phyloP scores from a whole-genome alignment of 2,329 filamentous ascomycete species.

The Xylaria sp. region DNA sequence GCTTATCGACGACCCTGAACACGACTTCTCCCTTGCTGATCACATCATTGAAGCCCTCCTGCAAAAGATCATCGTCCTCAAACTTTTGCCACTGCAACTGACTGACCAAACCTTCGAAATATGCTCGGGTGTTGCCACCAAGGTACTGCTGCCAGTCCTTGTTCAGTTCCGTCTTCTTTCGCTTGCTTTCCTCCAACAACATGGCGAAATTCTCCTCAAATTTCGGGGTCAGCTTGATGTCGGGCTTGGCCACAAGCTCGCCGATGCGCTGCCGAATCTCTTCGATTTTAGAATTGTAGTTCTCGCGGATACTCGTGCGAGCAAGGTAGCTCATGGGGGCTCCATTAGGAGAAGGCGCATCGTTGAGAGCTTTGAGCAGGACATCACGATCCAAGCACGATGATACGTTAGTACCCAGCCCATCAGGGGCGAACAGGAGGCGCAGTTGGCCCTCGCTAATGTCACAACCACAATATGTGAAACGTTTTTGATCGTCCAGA shows the following conservation, averaged over 20 bases:
- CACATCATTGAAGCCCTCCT: slow-evolving; percentile 60
- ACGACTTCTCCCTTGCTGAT: slow-evolving; percentile 56
- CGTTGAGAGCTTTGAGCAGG: slow-evolving; percentile 59
- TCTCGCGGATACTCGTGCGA: slow-evolving; percentile 55
- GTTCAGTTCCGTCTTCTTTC: slow-evolving; percentile 46
- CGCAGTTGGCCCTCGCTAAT: slow-evolving; percentile 59
- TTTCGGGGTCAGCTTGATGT: slow-evolving; percentile 59
- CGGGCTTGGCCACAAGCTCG: slow-evolving; percentile 50
- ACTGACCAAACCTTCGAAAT: slow-evolving; percentile 58
- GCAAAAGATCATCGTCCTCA: slow-evolving; percentile 59
- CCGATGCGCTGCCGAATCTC: slow-evolving; percentile 53
- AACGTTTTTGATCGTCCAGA: slow-evolving; percentile 55
- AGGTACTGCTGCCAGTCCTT: slow-evolving; percentile 58
- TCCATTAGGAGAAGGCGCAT: slow-evolving; percentile 50
- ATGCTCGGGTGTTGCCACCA: slow-evolving; percentile 53
- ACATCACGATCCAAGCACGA: slow-evolving; percentile 51
- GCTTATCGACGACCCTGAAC: slow-evolving; percentile 60
- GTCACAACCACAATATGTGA: slow-evolving; percentile 57
- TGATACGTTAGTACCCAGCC: slow-evolving; percentile 59
- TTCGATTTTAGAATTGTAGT: slow-evolving; percentile 58
- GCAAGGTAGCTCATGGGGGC: slow-evolving; percentile 55
- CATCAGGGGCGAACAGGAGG: slow-evolving; percentile 57
- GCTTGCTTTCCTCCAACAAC: slow-evolving; percentile 51
- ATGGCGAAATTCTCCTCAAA: slow-evolving; percentile 57
- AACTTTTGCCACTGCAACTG: slow-evolving; percentile 58